Evolutionary conservation across 108 stramenopile genomes (phyloP), one percentile per base, ranked within the genome.

Genomic region (Cyclotella choctawhatcheeana): DNA sequence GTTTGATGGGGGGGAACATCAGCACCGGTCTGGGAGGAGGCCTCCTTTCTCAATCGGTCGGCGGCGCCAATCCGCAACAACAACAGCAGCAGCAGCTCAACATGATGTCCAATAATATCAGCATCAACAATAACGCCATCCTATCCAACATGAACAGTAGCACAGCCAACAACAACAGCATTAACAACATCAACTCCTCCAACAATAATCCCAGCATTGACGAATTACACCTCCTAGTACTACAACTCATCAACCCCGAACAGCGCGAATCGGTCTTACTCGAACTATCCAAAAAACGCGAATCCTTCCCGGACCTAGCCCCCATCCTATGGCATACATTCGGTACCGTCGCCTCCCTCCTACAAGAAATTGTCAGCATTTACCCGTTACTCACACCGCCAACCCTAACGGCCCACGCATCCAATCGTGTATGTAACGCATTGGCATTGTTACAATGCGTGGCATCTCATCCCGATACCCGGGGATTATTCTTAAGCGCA

Each of bases 391-490:
- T 99, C 45, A 89, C 92, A 1, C 99, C 99, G 3, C 99, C 99
- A 1, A 97, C 97, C 3, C 71, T 99, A 34, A 99, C 99, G 21
- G 94, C 98, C 5, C 96, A 94, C 61, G 98, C 97, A 5, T 85
- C 82, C 64, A 99, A 98, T 70, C 89, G 98, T 2, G 98, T 98
- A 7, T 99, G 99, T 86, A 99, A 99, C 80, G 99, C 99, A 3
- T 82, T 99, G 50, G 98, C 99, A 27, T 81, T 99, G 52, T 71
- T 99, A 44, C 99, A 99, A 77, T 98, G 98, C 71, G 99, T 99
- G 18, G 99, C 99, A 0, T 94, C 93, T 44, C 99, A 99, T 86
- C 84, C 93, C 0, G 97, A 98, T 70, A 99, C 99, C 14, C 82
- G 98, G 33, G 85, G 83, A 33, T 87, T 95, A 22, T 98, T 99